Percentiles rank a stretch among this genome's conserved stretches.
phyloP scores from a whole-genome alignment of 176 grass and related monocot species.

The Aechmea fasciata region DNA sequence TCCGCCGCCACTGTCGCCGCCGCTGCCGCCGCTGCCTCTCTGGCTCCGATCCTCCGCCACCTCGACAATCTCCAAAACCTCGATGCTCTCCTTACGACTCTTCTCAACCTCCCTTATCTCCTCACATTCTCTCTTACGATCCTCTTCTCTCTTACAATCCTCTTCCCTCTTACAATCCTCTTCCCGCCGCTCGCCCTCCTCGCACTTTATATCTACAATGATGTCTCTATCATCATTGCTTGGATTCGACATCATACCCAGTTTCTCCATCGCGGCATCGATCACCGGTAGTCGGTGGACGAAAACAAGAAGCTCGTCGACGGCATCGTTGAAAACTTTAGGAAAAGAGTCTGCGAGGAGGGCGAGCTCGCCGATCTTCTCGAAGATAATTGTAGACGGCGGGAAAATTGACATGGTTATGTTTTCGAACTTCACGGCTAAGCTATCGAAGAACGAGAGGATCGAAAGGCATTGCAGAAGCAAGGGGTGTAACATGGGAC shows the following conservation, averaged over 20 bases:
- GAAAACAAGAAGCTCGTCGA: constrained; percentile 8
- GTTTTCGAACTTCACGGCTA: constrained; percentile 14
- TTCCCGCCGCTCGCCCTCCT: not conserved
- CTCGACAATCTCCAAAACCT: constrained; percentile 1
- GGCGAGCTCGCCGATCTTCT: constrained; percentile 14
- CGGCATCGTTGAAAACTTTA: constrained; percentile 8
- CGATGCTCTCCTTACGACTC: not conserved
- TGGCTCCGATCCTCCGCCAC: not conserved
- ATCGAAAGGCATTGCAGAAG: constrained; percentile 17
- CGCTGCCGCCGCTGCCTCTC: not conserved
- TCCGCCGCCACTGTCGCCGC: not conserved
- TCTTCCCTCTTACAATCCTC: not conserved
- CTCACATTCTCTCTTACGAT: not conserved
- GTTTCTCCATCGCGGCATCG: constrained; percentile 1
- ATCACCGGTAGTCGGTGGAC: not conserved
- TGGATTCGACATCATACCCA: not conserved
- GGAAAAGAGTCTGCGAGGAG: constrained; percentile 21
- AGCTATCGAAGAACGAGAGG: constrained; percentile 14
- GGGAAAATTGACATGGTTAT: constrained; percentile 11
- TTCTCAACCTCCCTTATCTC: not conserved
- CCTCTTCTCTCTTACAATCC: not conserved
- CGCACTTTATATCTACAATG: not conserved
- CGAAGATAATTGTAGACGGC: not conserved
- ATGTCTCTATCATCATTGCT: not conserved
- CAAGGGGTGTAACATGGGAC: constrained; percentile 16